Percentiles rank a stretch among this genome's conserved stretches.
These are phyloP conservation scores for Talaromyces sp. DNA, from an alignment of 2,329 filamentous ascomycete species.

Conservation along the genomic window DNA sequence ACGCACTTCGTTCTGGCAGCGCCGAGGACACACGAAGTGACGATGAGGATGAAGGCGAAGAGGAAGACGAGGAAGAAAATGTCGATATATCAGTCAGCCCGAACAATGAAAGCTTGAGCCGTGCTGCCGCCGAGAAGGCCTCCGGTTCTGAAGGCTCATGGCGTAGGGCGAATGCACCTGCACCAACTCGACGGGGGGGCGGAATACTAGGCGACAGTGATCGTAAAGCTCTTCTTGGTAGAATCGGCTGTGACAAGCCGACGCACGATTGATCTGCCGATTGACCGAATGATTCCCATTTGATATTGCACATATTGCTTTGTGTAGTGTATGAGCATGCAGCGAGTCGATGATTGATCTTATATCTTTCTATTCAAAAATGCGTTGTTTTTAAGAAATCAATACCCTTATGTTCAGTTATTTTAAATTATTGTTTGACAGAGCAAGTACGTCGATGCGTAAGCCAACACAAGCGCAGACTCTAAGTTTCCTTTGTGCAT, in stretches of 20 bases:
- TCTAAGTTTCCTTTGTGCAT: background rate
- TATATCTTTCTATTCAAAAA: constrained; percentile 6
- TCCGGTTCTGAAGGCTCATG: constrained; percentile 30
- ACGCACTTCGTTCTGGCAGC: constrained; percentile 68
- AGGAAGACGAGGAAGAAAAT: constrained; percentile 45
- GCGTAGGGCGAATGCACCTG: constrained; percentile 34
- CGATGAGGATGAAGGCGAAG: constrained; percentile 70
- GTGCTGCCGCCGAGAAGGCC: constrained; percentile 25
- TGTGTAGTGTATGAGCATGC: constrained; percentile 12
- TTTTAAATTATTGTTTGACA: background rate
- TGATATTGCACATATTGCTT: constrained; percentile 17
- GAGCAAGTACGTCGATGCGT: background rate
- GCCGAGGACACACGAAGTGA: constrained; percentile 88
- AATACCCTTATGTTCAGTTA: constrained; percentile 19
- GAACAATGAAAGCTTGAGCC: constrained; percentile 25
- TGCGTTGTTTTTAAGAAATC: constrained; percentile 7
- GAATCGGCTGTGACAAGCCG: constrained; percentile 79
- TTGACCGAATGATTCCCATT: constrained; percentile 1
- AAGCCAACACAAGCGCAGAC: background rate
- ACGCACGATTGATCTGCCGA: constrained; percentile 23
- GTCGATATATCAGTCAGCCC: constrained; percentile 18
- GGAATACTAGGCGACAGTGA: constrained; percentile 41
- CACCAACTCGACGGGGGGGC: constrained; percentile 31
- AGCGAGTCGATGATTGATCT: constrained; percentile 8
- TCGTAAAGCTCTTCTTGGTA: constrained; percentile 70